A percentile compares a stretch with the other conserved stretches of the same genome.
These are phyloP conservation scores for Talaromyces piceae DNA, from an alignment of 2,329 filamentous ascomycete genomes.

Conservation along the genomic window DNA sequence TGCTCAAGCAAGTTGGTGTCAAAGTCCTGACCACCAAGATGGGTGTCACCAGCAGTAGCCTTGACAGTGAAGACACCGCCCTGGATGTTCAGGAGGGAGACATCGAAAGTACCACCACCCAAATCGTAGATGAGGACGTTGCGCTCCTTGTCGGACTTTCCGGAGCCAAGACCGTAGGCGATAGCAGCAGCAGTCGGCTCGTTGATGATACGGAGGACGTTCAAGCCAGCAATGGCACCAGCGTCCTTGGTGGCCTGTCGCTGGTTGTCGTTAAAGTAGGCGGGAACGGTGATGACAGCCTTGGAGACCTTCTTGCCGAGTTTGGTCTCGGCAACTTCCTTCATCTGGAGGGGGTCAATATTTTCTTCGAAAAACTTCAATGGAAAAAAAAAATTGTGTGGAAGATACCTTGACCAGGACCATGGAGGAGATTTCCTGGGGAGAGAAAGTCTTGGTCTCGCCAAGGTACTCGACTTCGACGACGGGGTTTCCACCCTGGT, in stretches of 20 bases:
- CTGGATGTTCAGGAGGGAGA: constrained; percentile 97
- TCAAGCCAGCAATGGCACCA: constrained; percentile 92
- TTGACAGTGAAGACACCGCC: constrained; percentile 99
- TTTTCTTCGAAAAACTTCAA: background rate
- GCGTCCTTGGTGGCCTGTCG: constrained; percentile 99
- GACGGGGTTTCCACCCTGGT: constrained; percentile 78
- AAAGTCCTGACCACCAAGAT: constrained; percentile 93
- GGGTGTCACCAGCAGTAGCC: constrained; percentile 95
- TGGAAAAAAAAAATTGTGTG: background rate
- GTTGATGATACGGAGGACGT: constrained; percentile 99
- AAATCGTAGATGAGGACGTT: constrained; percentile 99
- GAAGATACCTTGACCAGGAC: constrained; percentile 80
- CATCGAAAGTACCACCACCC: constrained; percentile 99
- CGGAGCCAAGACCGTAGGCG: constrained; percentile 91
- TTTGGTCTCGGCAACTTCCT: constrained; percentile 97
- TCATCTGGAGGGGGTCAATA: constrained; percentile 61
- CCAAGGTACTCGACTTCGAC: constrained; percentile 94
- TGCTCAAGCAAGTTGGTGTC: constrained; percentile 92
- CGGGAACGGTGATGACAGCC: constrained; percentile 96
- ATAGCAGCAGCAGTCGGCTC: constrained; percentile 98
- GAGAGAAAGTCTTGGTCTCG: constrained; percentile 92
- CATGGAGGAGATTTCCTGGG: constrained; percentile 99
- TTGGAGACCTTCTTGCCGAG: constrained; percentile 98
- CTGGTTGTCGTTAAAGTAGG: constrained; percentile 99
- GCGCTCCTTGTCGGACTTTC: constrained; percentile 95